Evolutionary conservation across 768 basidiomycete species (phyloP), one percentile per base, ranked within the genome.

Genomic region (Harrya chromipes): DNA sequence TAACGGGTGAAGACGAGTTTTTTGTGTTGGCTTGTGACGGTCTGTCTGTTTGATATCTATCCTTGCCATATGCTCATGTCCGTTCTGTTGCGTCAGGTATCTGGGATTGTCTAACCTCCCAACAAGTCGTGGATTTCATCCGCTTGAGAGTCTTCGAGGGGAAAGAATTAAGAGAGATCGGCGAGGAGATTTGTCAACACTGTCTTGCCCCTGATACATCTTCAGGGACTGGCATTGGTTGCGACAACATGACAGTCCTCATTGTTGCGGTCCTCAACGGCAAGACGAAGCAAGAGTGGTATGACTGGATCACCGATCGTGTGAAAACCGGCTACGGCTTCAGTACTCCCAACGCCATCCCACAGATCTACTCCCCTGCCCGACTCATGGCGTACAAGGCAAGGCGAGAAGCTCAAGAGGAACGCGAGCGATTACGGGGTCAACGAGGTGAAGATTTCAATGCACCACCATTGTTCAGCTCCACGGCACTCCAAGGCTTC

Each of bases 201-300:
- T 98, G 97, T 63, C 78, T 97, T 40, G 94, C 97, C 20, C 94
- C 94, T 1, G 93, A 97, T 65, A 90, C 90, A 2, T 85, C 87
- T 20, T 88, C 88, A 31, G 90, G 90, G 41, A 83, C 83, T 38
- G 97, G 97, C 12, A 90, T 97, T 55, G 97, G 97, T 17, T 97
- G 95, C 67, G 97, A 99, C 73, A 98, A 99, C 74, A 99, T 99
- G 97, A 99, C 97, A 0, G 74, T 97, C 42, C 78, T 97, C 58
- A 81, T 99, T 45, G 80, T 98, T 49, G 97, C 91, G 7, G 69
- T 99, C 39, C 78, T 94, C 27, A 80, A 88, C 54, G 94, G 90
- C 35, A 83, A 84, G 52, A 89, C 91, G n/a, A 82, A 85, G 66
- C 87, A 90, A 56, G 84, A 94, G 63, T 98, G 97, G 97, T 89